Percentiles rank a stretch among this genome's conserved stretches.
Conservation (phyloP, 192 early-diverging fungal genomes). For the Rhizophagus prolifer region DNA sequence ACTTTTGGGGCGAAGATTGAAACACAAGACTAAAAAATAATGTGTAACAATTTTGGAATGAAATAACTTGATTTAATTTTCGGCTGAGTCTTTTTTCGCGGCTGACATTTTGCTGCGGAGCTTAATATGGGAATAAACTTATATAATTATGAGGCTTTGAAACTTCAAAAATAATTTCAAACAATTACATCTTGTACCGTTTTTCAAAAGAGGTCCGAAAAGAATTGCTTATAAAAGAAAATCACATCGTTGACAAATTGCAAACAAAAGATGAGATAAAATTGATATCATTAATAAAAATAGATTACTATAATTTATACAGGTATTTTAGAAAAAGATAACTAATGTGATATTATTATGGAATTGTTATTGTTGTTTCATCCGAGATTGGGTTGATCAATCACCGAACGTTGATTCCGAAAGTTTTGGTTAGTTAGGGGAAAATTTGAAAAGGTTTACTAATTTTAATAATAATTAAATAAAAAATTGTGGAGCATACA, state of each 20-base stretch:
- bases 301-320: background rate
- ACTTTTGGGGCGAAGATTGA: background rate
- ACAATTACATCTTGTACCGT: background rate
- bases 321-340: background rate
- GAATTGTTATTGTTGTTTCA: background rate
- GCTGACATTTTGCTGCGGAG: background rate
- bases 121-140: background rate
- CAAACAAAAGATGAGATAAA: background rate
- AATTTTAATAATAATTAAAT: background rate
- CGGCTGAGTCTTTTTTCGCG: background rate
- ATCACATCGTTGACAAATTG: background rate
- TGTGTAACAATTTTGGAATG: background rate
- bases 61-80: background rate
- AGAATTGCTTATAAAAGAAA: background rate
- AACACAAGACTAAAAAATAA: background rate
- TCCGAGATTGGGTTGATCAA: background rate
- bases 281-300: background rate
- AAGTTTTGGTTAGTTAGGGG: background rate
- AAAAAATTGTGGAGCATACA: background rate
- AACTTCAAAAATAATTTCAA: no score
- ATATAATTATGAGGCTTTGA: background rate
- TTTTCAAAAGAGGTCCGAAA: background rate
- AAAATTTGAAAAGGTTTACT: background rate
- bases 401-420: background rate
- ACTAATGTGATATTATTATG: background rate